A percentile compares a stretch with the other conserved stretches of the same genome.
Evolutionary conservation across 1,284 basidiomycete species (phyloP).

Genomic region (Cryptococcus jaspeensis): DNA sequence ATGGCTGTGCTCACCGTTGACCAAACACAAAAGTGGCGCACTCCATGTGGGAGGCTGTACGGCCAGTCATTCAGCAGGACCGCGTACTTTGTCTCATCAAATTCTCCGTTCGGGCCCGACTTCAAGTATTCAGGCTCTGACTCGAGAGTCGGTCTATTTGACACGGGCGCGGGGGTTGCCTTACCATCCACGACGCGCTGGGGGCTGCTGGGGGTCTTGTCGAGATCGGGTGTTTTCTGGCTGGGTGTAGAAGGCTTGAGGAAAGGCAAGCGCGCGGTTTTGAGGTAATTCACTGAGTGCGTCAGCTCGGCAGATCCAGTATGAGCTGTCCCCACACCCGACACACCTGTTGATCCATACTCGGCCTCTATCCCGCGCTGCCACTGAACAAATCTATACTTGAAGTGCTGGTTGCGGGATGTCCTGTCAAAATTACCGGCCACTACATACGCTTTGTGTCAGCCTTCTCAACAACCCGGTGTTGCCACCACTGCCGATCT

Average conservation of each 20-base stretch:
- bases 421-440: conserved; percentile 29
- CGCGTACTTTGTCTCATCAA: conserved; percentile 41
- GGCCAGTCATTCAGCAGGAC: conserved; percentile 51
- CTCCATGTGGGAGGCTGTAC: conserved; percentile 46
- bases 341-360: conserved; percentile 45
- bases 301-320: too few relatives aligned
- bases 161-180: too few relatives aligned
- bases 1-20: conserved; percentile 34
- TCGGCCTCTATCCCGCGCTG: conserved; percentile 30
- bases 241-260: too few relatives aligned
- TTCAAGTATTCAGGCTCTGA: not conserved
- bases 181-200: too few relatives aligned
- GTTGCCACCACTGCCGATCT: too few relatives aligned
- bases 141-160: too few relatives aligned
- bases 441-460: conserved; percentile 14
- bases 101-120: conserved; percentile 4
- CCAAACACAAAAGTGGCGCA: conserved; percentile 48
- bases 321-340: too few relatives aligned
- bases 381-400: conserved; percentile 44
- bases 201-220: too few relatives aligned
- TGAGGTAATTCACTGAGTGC: too few relatives aligned
- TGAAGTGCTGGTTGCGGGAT: conserved; percentile 43
- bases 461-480: not conserved
- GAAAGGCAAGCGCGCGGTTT: too few relatives aligned
- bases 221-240: too few relatives aligned